Evolutionary conservation across 208 protist species (phyloP).

Genomic region (Leishmania major): DNA sequence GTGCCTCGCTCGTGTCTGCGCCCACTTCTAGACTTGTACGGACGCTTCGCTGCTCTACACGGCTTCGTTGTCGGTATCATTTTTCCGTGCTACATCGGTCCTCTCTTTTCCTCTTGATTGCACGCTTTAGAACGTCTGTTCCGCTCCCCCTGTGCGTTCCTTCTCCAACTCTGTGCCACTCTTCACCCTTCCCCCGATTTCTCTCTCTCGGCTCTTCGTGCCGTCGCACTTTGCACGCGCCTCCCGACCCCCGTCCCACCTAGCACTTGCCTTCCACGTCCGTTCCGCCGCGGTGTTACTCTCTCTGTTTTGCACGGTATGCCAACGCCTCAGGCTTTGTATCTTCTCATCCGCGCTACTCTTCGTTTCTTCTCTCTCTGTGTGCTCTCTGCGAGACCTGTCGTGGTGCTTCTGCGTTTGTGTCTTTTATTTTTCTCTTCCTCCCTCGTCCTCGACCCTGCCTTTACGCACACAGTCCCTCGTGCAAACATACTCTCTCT

Average conservation of each 20-base stretch:
- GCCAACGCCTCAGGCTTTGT: neutral
- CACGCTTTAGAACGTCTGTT: neutral
- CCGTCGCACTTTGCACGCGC: conserved; percentile 2
- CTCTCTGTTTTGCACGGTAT: neutral
- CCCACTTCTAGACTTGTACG: neutral
- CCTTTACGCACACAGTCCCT: conserved; percentile 1
- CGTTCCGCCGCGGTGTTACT: conserved; percentile 9
- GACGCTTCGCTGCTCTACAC: neutral
- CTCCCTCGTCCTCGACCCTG: neutral
- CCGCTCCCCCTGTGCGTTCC: neutral
- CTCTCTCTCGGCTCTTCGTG: conserved; percentile 8
- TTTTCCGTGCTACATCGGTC: conserved; percentile 1
- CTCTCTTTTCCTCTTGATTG: neutral
- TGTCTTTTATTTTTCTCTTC: neutral
- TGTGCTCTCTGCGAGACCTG: neutral
- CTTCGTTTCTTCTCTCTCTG: neutral
- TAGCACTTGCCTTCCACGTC: neutral
- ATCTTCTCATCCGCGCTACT: neutral
- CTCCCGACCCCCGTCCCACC: neutral
- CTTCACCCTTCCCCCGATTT: neutral
- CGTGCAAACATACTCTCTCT: neutral
- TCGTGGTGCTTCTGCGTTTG: neutral
- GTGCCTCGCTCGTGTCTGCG: neutral
- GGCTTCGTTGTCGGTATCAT: neutral
- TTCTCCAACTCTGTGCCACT: neutral